Conservation (phyloP, 495 filamentous ascomycete species). For the Penicillium egyptiacum region DNA sequence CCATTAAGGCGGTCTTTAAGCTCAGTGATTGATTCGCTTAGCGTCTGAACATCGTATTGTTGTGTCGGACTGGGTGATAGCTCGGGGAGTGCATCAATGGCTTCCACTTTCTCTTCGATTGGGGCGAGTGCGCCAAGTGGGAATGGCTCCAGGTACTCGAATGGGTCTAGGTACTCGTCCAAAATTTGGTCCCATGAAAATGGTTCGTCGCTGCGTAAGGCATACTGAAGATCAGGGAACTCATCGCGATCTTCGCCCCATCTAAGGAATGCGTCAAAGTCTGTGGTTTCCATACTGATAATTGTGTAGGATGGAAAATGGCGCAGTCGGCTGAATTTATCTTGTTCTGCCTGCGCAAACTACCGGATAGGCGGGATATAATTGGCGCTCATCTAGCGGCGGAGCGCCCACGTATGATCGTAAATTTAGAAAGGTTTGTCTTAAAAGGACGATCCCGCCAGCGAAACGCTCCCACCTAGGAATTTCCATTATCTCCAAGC, state of each 20-base stretch:
- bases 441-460: neutral
- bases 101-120: conserved; percentile 2
- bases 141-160: neutral
- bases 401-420: neutral
- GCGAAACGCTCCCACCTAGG: neutral
- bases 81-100: neutral
- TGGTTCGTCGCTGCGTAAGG: neutral
- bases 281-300: neutral
- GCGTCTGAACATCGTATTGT: neutral
- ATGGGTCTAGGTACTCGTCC: conserved; percentile 1
- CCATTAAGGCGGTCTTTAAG: neutral
- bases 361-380: neutral
- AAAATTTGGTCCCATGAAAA: conserved; percentile 1
- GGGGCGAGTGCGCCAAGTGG: neutral
- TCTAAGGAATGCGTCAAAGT: neutral
- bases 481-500: conserved; percentile 6
- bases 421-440: conserved; percentile 1
- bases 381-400: neutral
- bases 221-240: conserved; percentile 1
- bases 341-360: neutral
- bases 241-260: conserved; percentile 1
- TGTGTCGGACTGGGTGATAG: neutral
- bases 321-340: neutral
- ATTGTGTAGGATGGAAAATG: neutral
- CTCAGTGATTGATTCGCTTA: conserved; percentile 4